A percentile compares a stretch with the other conserved stretches of the same genome.
Conservation (phyloP, 768 basidiomycete genomes). For the Rubroboletus pulcherrimus region DNA sequence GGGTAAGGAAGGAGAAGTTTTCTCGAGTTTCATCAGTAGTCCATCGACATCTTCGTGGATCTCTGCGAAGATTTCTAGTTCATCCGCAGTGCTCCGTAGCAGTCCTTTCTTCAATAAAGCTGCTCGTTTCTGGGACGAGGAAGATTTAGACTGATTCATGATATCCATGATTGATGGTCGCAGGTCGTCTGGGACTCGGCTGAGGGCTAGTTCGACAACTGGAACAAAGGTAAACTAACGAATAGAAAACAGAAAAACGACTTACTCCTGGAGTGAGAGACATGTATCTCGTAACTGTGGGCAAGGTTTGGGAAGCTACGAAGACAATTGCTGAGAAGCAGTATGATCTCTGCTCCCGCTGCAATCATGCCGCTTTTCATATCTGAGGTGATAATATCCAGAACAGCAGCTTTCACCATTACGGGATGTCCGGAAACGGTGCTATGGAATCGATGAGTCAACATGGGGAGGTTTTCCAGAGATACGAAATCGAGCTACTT, state of each 20-base stretch:
- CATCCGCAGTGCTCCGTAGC: constrained; percentile 62
- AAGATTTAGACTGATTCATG: constrained; percentile 61
- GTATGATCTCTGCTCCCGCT: constrained; percentile 70
- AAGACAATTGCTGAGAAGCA: constrained; percentile 62
- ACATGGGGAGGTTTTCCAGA: background rate
- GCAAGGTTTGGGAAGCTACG: constrained; percentile 68
- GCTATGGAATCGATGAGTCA: constrained; percentile 33
- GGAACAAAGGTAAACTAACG: constrained; percentile 2
- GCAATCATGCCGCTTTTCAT: constrained; percentile 58
- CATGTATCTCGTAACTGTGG: constrained; percentile 67
- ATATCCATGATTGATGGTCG: constrained; percentile 60
- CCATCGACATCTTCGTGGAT: constrained; percentile 61
- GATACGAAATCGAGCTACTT: constrained; percentile 41
- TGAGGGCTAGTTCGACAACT: constrained; percentile 69
- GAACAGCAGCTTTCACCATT: constrained; percentile 67
- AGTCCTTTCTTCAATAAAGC: constrained; percentile 68
- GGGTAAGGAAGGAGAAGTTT: constrained; percentile 51
- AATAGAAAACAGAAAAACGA: constrained; percentile 2
- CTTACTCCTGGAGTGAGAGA: constrained; percentile 76
- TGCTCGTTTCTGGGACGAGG: constrained; percentile 64
- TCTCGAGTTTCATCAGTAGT: constrained; percentile 54
- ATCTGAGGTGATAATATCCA: constrained; percentile 83
- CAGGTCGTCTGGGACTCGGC: constrained; percentile 55
- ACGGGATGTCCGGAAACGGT: constrained; percentile 70
- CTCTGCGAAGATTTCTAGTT: constrained; percentile 68